Evolutionary conservation across 2,329 filamentous ascomycete genomes (phyloP), one percentile per base, ranked within the genome.

Genomic region (Epichloe hybrida): DNA sequence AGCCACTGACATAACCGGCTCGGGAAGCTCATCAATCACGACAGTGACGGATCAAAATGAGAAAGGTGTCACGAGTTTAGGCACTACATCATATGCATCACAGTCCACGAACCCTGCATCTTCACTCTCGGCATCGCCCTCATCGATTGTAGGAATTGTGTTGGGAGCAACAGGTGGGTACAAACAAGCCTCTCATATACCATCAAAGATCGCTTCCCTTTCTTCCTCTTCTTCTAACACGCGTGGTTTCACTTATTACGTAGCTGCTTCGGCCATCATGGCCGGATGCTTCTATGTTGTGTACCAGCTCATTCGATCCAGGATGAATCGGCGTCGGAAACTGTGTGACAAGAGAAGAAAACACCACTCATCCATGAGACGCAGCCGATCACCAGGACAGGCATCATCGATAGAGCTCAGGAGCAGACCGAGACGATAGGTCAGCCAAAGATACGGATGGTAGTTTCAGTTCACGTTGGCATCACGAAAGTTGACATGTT

Each of bases 81-180:
- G 8, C n/a, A 9, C n/a, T 15, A 34, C 31, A 31, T 40, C 46
- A n/a, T 7, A 38, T 23, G 8, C 27, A 9, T 23, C 50, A 23
- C 34, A 13, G 3, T 37, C 45, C 31, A 7, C n/a, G 11, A 34
- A 7, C 13, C 37, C 37, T n/a, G 44, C 38, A 21, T 35, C 39
- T n/a, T 31, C 39, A 44, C 11, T 23, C 5, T 41, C 15, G 37
- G 27, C 20, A 41, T 50, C 49, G 1, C 49, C 43, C 17, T 11
- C 49, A 13, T 41, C 49, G 5, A 49, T 56, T 17, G 48, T 50
- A 3, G 51, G 50, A n/a, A 46, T 51, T n/a, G 44, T 55, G 2
- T 17, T 56, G 35, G 55, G 54, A 7, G 45, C 53, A 20, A 17
- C 54, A 20, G 53, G 56, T 57, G n/a, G 44, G 56, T 55, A 37